A percentile compares a stretch with the other conserved stretches of the same genome.
These are phyloP conservation scores for Boletus bicolor DNA, from an alignment of 768 basidiomycete genomes.

Conservation along the genomic window DNA sequence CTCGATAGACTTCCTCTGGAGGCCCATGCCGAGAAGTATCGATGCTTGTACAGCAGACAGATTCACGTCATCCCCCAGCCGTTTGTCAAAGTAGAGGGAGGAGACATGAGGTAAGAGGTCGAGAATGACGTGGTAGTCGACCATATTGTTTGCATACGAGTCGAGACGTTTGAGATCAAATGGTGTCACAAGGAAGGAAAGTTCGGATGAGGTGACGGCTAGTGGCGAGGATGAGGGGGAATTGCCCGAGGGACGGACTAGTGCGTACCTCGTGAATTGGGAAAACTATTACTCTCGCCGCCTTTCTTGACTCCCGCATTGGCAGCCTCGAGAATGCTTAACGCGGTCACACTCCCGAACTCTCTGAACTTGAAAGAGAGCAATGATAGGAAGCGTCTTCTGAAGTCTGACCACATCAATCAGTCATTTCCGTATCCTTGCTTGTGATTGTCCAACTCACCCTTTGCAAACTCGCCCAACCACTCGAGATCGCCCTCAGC, in stretches of 20 bases:
- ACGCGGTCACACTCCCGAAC: slow-evolving; percentile 81
- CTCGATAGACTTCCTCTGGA: slow-evolving; percentile 88
- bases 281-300: slow-evolving; percentile 35
- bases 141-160: slow-evolving; percentile 92
- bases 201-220: slow-evolving; percentile 38
- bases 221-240: background rate
- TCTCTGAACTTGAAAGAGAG: slow-evolving; percentile 95
- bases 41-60: slow-evolving; percentile 89
- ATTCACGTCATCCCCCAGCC: slow-evolving; percentile 59
- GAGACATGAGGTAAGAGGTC: slow-evolving; percentile 85
- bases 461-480: slow-evolving; percentile 86
- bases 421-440: background rate
- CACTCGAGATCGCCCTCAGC: slow-evolving; percentile 66
- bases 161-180: slow-evolving; percentile 96
- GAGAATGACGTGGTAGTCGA: slow-evolving; percentile 95
- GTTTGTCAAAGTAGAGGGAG: slow-evolving; percentile 79
- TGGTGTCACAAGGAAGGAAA: slow-evolving; percentile 69
- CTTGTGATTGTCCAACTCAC: slow-evolving; percentile 34
- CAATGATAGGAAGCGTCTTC: slow-evolving; percentile 82
- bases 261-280: slow-evolving; percentile 19
- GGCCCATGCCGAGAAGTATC: slow-evolving; percentile 83
- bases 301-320: slow-evolving; percentile 55
- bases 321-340: slow-evolving; percentile 86
- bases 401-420: slow-evolving; percentile 65
- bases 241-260: slow-evolving; percentile 27